Evolutionary conservation across 2,329 filamentous ascomycete genomes (phyloP), one percentile per base, ranked within the genome.

Genomic region (Paecilomyces niveus): DNA sequence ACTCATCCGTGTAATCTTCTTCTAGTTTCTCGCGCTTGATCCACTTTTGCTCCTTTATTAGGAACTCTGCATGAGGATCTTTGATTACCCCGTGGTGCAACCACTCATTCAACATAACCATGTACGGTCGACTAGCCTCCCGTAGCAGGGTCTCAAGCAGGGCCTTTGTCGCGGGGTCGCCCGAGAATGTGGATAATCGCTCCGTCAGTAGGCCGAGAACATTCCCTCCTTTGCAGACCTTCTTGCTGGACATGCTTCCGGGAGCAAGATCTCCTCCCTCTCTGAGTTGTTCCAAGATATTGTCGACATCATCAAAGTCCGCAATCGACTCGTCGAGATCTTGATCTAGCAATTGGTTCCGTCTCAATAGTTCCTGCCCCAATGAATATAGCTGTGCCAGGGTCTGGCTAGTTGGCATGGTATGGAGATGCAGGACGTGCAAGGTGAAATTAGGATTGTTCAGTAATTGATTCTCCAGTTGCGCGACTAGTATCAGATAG

Each of bases 91-190:
- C 94, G 69, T 96, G 93, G 70, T 99, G 94, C 15, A 99, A 80
- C 94, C 94, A 99, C 72, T 97, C 93, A 68, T 99, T 99, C 61
- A 99, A 79, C 94, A 99, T 99, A 50, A 84, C 83, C 92, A 97
- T 97, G 71, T 99, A 99, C 0, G 94, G 94, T 57, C 89, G 85
- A 68, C 92, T 97, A 1, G 93, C 89, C 73, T 97, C 93, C 58
- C 90, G 84, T 50, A 99, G 75, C 29, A 99, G 76, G 2, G 87
- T 88, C 10, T 90, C 94, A 10, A 99, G 81, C 21, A 99, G 76
- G 24, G 87, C 84, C 62, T 90, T 85, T 21, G 94, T 92, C 0
- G 91, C 89, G 3, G 94, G 94, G 70, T 99, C 94, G 53, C 94
- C 94, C 1, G 93, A 94, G 85, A 97, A 93, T 13, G 89, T 87